Conservation (phyloP, 2,329 filamentous ascomycete genomes). For the Penicillium sp. region DNA sequence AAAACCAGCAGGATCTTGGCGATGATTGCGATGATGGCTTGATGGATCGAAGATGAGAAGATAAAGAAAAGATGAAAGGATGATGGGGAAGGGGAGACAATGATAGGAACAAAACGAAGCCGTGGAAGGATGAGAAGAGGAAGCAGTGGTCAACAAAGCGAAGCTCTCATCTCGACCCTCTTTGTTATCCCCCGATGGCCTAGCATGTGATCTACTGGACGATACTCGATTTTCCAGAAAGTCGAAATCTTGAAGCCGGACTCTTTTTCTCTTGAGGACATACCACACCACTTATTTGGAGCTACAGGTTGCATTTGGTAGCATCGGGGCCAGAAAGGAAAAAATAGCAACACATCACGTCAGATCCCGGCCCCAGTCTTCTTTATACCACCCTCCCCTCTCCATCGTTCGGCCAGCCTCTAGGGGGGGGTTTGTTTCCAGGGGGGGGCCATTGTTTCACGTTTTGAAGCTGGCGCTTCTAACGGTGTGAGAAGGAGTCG, state of each 20-base stretch:
- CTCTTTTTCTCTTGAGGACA: not conserved
- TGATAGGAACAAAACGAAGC: not conserved
- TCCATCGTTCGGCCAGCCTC: constrained; percentile 2
- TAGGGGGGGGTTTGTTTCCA: not conserved
- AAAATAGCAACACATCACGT: constrained; percentile 14
- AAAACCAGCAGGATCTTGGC: not conserved
- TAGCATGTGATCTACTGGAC: constrained; percentile 1
- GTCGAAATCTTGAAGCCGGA: not conserved
- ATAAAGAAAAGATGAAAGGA: not conserved
- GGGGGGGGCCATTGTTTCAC: constrained; percentile 16
- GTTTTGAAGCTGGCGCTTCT: constrained; percentile 19
- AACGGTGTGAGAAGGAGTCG: constrained; percentile 5
- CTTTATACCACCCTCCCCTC: constrained; percentile 16
- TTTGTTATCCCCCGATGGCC: not conserved
- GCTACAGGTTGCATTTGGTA: not conserved
- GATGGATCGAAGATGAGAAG: not conserved
- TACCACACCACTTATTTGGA: not conserved
- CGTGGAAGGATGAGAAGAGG: not conserved
- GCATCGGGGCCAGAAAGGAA: constrained; percentile 4
- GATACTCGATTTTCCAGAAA: not conserved
- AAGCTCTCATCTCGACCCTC: not conserved
- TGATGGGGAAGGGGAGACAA: not conserved
- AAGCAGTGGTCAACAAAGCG: constrained; percentile 17
- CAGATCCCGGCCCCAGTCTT: constrained; percentile 6
- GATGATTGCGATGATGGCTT: not conserved